Conservation (phyloP, 1,139 yeast genomes). For the Meyerozyma elateridarum region DNA sequence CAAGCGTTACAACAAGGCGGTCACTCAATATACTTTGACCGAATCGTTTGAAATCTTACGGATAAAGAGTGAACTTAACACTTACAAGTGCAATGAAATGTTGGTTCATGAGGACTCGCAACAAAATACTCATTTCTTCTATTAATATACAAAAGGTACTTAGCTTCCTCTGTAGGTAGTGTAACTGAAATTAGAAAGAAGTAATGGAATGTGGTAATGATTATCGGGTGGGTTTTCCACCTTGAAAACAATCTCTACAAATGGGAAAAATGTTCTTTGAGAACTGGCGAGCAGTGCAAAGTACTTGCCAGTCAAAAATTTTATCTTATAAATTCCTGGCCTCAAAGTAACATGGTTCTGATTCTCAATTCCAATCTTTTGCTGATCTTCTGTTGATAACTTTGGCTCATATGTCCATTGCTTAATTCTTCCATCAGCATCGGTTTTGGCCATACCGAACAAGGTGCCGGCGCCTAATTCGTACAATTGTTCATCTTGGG, state of each 20-base stretch:
- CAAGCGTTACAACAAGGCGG: slow-evolving; percentile 48
- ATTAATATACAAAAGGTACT: slow-evolving; percentile 16
- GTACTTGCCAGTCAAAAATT: slow-evolving; percentile 70
- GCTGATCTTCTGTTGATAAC: slow-evolving; percentile 15
- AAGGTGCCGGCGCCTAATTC: slow-evolving; percentile 28
- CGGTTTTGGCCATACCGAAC: slow-evolving; percentile 64
- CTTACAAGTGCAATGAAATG: slow-evolving; percentile 52
- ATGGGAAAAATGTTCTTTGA: slow-evolving; percentile 68
- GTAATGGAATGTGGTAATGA: slow-evolving; percentile 84
- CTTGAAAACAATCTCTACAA: slow-evolving; percentile 69
- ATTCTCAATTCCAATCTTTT: slow-evolving; percentile 31
- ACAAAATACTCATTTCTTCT: slow-evolving; percentile 49
- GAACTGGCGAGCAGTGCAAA: slow-evolving; percentile 32
- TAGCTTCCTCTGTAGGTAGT: slow-evolving; percentile 83
- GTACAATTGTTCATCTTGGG: slow-evolving; percentile 23
- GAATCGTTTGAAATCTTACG: slow-evolving; percentile 42
- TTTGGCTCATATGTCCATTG: slow-evolving; percentile 56
- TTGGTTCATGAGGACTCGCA: slow-evolving; percentile 49
- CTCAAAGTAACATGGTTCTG: slow-evolving; percentile 38
- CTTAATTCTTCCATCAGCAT: slow-evolving; percentile 71
- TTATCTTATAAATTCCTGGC: slow-evolving; percentile 67
- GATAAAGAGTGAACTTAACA: slow-evolving; percentile 48
- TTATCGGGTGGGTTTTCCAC: slow-evolving; percentile 62
- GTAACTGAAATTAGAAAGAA: slow-evolving; percentile 78
- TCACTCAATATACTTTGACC: slow-evolving; percentile 46